Evolutionary conservation across 1,139 yeast genomes (phyloP).

Genomic region (Sugiyamaella xylanicola): DNA sequence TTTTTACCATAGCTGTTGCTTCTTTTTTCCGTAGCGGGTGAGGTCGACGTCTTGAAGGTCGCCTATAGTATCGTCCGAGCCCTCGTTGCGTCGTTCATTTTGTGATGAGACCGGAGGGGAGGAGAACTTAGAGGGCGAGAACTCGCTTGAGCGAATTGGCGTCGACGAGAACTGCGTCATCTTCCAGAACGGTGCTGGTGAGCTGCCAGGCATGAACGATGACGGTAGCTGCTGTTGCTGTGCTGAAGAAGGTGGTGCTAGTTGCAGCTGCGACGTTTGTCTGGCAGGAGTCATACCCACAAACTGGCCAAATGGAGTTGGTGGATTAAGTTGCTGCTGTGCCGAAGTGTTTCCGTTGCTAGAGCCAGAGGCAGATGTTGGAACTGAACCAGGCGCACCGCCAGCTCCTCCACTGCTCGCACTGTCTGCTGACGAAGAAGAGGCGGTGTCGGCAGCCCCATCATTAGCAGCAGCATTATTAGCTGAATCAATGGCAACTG

Average conservation of each 20-base stretch:
- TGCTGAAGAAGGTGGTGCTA: conserved; percentile 47
- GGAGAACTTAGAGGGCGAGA: conserved; percentile 40
- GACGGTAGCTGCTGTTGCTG: conserved; percentile 46
- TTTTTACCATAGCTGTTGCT: conserved; percentile 15
- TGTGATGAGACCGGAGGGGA: conserved; percentile 34
- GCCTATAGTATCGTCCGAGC: conserved; percentile 41
- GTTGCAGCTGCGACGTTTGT: conserved; percentile 35
- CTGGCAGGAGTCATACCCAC: conserved; percentile 35
- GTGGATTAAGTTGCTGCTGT: conserved; percentile 15
- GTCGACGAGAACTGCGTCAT: conserved; percentile 46
- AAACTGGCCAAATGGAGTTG: conserved; percentile 9
- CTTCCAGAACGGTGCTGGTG: conserved; percentile 50
- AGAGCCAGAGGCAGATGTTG: conserved; percentile 12
- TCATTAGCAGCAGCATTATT: background rate
- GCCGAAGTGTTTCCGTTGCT: conserved; percentile 4
- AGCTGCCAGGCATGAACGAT: conserved; percentile 46
- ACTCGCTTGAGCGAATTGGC: conserved; percentile 38
- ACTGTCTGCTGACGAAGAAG: background rate
- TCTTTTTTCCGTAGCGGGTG: conserved; percentile 32
- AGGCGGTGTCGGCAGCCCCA: background rate
- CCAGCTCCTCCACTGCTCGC: background rate
- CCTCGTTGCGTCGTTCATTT: conserved; percentile 26
- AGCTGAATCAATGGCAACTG: background rate
- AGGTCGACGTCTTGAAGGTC: conserved; percentile 52
- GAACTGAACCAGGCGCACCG: no score